These are phyloP conservation scores for Lipomyces japonicus DNA, from an alignment of 805 yeast genomes.

Conservation along the genomic window DNA sequence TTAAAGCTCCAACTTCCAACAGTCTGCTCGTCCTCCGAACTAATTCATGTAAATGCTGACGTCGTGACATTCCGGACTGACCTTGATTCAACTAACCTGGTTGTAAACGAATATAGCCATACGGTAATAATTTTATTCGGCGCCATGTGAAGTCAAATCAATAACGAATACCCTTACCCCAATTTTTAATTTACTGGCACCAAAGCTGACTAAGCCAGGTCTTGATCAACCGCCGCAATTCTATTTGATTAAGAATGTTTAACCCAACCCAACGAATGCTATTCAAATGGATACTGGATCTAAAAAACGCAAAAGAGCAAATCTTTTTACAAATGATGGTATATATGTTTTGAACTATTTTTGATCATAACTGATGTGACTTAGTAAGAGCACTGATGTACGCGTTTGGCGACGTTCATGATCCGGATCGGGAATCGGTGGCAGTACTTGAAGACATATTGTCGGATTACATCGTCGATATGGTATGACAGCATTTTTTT, in stretches of 20 bases:
- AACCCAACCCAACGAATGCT: no score
- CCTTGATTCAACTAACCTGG: no score
- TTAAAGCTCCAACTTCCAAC: constrained; percentile 57
- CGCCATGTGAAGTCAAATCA: no score
- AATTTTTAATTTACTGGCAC: no score
- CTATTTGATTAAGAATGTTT: no score
- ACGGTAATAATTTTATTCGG: no score
- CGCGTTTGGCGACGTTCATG: constrained; percentile 70
- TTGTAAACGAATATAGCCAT: no score
- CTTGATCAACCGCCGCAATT: no score
- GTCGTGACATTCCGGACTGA: no score
- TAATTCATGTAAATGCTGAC: no score
- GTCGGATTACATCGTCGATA: constrained; percentile 57
- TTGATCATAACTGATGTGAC: constrained; percentile 41
- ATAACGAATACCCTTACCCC: no score
- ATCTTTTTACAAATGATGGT: constrained; percentile 46
- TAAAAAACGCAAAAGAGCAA: constrained; percentile 42
- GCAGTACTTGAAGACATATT: constrained; percentile 65
- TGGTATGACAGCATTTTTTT: constrained; percentile 35
- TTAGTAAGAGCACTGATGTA: constrained; percentile 54
- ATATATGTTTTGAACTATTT: constrained; percentile 26
- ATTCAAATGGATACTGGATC: neutral
- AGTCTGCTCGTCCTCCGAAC: constrained; percentile 77
- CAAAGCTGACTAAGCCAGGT: no score
- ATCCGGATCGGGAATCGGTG: constrained; percentile 63